A percentile compares a stretch with the other conserved stretches of the same genome.
These are phyloP conservation scores for Mucor irregularis DNA, from an alignment of 371 early-diverging fungal species.

Conservation along the genomic window DNA sequence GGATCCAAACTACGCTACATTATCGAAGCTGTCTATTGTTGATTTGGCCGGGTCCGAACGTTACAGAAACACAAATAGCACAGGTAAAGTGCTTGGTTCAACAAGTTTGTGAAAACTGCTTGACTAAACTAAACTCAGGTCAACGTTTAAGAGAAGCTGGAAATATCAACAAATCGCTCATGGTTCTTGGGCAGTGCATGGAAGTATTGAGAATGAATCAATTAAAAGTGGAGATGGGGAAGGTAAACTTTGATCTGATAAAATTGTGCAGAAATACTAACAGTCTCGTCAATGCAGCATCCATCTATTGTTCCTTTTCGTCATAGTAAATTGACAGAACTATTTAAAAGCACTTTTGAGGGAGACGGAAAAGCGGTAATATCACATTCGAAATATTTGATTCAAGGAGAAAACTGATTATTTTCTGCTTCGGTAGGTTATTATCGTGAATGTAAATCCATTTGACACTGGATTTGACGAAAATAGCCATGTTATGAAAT, in stretches of 20 bases:
- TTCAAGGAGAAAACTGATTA: not conserved
- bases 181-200: conserved; percentile 92
- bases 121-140: conserved; percentile 29
- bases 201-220: conserved; percentile 67
- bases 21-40: conserved; percentile 77
- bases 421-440: conserved; percentile 22
- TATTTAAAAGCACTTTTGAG: conserved; percentile 68
- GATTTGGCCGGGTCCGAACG: conserved; percentile 98
- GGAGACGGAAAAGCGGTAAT: conserved; percentile 64
- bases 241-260: conserved; percentile 16
- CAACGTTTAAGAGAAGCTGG: conserved; percentile 90
- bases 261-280: not conserved
- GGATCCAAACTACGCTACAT: conserved; percentile 44
- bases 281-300: not conserved
- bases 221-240: conserved; percentile 36
- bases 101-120: conserved; percentile 38
- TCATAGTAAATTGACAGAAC: conserved; percentile 69
- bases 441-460: conserved; percentile 72
- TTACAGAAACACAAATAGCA: conserved; percentile 82
- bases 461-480: conserved; percentile 64
- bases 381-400: not conserved
- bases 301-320: conserved; percentile 64
- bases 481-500: conserved; percentile 62
- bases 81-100: conserved; percentile 14
- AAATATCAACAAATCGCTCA: conserved; percentile 91